Evolutionary conservation across 495 filamentous ascomycete genomes (phyloP), one percentile per base, ranked within the genome.

Genomic region (Penicillium cataractarum): DNA sequence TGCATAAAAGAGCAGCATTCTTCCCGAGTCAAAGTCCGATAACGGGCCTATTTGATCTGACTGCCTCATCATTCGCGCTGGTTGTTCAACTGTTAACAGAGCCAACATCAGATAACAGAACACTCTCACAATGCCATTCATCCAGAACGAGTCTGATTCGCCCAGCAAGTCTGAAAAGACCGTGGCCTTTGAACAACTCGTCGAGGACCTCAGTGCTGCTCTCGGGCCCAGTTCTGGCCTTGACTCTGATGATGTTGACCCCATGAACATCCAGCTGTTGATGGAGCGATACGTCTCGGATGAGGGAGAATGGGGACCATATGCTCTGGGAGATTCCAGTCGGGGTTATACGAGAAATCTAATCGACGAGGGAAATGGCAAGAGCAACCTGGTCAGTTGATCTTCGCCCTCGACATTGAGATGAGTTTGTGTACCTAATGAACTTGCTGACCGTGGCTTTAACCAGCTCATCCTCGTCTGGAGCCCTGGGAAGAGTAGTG

Each of bases 351-450:
- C 93, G 1, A 76, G 93, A 55, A 97, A 97, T 67, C 81, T 97
- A 31, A 92, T 97, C 21, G 91, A 97, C 66, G 87, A 91, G 69
- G 91, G 93, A 4, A 97, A 96, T 70, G 93, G 92, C 27, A 96
- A 94, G 72, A 89, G 90, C 72, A 97, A 97, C 71, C 71, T 97
- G 63, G 90, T 93, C 82, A 68, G 86, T 71, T 2, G 21, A 26
- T 35, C 44, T 5, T 58, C 44, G 19, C 12, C 1, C 17, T 8
- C 35, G 35, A n/a, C 6, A 9, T 24, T 15, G 12, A 29, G 24
- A 7, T 29, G 24, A 15, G 4, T 24, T 13, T 17, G 32, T 21
- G 7, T 22, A 19, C 6, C 27, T 24, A 0, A 12, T 52, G 55
- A 24, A 58, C 15, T 32, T 12, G 4, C 35, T 22, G 33, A 55